Conservation (phyloP, 768 basidiomycete genomes). For the Lyophyllum semitale region DNA sequence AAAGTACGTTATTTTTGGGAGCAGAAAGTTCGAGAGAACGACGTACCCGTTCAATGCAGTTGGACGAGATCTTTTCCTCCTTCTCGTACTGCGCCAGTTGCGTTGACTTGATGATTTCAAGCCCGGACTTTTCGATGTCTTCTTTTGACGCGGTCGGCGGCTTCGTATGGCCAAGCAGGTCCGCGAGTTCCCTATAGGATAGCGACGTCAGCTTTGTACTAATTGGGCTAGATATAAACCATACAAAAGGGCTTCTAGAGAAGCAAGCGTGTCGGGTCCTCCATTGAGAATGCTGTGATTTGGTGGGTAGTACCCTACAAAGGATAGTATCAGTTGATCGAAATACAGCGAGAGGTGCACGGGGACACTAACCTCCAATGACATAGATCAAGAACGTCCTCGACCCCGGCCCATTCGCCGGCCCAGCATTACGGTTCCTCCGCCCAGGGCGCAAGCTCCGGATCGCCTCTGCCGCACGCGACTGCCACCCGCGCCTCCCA, state of each 20-base stretch:
- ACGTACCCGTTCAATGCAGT: conserved; percentile 78
- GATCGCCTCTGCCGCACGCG: conserved; percentile 64
- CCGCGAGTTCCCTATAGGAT: conserved; percentile 69
- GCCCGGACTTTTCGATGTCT: conserved; percentile 83
- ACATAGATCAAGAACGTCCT: conserved; percentile 91
- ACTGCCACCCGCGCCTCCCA: conserved; percentile 47
- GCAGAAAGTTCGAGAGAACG: background rate
- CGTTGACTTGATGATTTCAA: conserved; percentile 69
- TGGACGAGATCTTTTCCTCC: conserved; percentile 67
- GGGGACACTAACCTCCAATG: conserved; percentile 61
- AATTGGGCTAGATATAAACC: conserved; percentile 26
- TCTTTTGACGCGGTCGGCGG: conserved; percentile 81
- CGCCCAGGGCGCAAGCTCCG: conserved; percentile 52
- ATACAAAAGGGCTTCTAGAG: conserved; percentile 78
- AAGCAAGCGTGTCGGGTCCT: conserved; percentile 66
- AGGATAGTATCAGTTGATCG: conserved; percentile 2
- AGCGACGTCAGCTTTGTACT: background rate
- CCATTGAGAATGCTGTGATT: conserved; percentile 89
- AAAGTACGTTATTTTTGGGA: background rate
- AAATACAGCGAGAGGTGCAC: conserved; percentile 6
- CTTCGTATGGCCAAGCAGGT: conserved; percentile 79
- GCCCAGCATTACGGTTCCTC: conserved; percentile 14
- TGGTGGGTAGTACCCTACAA: conserved; percentile 85
- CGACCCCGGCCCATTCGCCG: conserved; percentile 37
- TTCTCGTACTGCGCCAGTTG: conserved; percentile 57